Evolutionary conservation across 2,329 filamentous ascomycete species (phyloP), one percentile per base, ranked within the genome.

Genomic region (Sporothrix globosa): DNA sequence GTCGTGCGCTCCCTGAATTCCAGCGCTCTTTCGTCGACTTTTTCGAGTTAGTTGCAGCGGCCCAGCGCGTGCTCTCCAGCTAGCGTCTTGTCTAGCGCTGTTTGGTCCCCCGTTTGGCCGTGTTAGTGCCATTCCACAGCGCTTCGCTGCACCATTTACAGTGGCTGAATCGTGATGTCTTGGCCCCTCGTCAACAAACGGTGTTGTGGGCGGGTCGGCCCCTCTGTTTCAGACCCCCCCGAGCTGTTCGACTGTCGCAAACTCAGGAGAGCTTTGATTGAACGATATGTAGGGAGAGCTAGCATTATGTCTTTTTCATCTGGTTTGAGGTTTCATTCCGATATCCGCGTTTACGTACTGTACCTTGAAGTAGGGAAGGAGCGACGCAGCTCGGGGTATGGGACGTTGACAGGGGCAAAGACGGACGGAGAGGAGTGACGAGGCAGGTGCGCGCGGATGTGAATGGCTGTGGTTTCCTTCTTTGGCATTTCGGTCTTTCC

Each of bases 381-480:
- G 60, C 17, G 17, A 65, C 44, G 58, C 19, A 60, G 30, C 17
- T 17, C 10, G 19, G 30, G 56, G 39, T 1, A n/a, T 48, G 9
- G 14, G 61, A 19, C 39, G 44, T 66, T n/a, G 14, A 52, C 61
- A 66, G 61, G 61, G 61, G 44, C n/a, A 44, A 14, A 10, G 34
- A 14, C 2, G 19, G 34, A 27, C n/a, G 60, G 21, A 63, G 13
- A 7, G 61, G 46, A 65, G 61, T 50, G 46, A 66, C 61, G 60
- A 65, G 24, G 61, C 61, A 66, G 61, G 44, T 65, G 61, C 61
- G 24, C 61, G 61, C 41, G 44, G 61, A 48, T 24, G 60, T 50
- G 27, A 50, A 52, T 39, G 44, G 44, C 27, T 41, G 44, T 39
- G 27, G 27, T 41, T 52, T 48, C 56, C 46, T 21, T 52, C 2